phyloP scores from a whole-genome alignment of 106 monocot genomes.

The Triglochin maritima region DNA sequence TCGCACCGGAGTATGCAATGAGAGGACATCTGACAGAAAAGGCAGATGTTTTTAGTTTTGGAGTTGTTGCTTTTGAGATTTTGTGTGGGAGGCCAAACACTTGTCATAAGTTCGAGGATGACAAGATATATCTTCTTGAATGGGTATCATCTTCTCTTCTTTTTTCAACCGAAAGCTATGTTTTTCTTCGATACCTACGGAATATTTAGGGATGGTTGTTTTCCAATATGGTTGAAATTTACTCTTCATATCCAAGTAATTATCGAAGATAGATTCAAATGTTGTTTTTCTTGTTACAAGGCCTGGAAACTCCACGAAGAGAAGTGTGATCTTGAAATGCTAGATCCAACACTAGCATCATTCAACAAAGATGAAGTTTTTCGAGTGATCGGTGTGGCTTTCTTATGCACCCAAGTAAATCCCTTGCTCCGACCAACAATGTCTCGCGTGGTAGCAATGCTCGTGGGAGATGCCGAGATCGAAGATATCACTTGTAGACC shows the following conservation, averaged over 20 bases:
- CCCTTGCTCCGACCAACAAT: constrained; percentile 48
- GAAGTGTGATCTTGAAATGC: background rate
- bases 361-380: constrained; percentile 1
- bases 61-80: constrained; percentile 58
- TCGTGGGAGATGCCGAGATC: constrained; percentile 47
- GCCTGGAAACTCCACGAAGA: background rate
- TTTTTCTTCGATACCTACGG: background rate
- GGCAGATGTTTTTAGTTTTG: constrained; percentile 63
- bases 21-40: constrained; percentile 86
- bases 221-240: background rate
- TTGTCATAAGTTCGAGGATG: constrained; percentile 25
- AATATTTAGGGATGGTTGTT: background rate
- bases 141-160: constrained; percentile 34
- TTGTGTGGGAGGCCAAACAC: constrained; percentile 56
- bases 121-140: constrained; percentile 66
- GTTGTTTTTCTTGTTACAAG: background rate
- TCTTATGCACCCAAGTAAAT: constrained; percentile 67
- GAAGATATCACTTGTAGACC: constrained; percentile 35
- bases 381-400: constrained; percentile 31
- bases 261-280: background rate
- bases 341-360: background rate
- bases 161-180: background rate
- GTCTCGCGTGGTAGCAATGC: constrained; percentile 75
- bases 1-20: constrained; percentile 88
- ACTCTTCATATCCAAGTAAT: background rate